Percentiles rank a stretch among this genome's conserved stretches.
phyloP scores from a whole-genome alignment of 2,329 filamentous ascomycete genomes.

The Curvularia spicifera region DNA sequence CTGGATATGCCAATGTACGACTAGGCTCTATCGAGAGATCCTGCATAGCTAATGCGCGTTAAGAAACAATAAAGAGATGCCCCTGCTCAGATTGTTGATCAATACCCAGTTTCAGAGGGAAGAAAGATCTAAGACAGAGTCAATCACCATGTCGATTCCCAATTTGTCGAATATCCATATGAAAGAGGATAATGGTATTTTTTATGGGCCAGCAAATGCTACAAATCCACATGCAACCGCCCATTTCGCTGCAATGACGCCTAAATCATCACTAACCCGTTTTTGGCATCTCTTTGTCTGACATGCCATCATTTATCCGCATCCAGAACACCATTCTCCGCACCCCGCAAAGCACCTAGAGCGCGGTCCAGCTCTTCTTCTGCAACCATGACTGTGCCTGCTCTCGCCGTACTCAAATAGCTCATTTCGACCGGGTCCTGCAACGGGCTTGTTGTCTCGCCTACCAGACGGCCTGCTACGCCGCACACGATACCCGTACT shows the following conservation, averaged over 20 bases:
- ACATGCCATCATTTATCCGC: slow-evolving; percentile 19
- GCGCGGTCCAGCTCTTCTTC: slow-evolving; percentile 76
- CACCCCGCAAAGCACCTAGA: slow-evolving; percentile 68
- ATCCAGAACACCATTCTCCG: slow-evolving; percentile 35
- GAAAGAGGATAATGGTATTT: not conserved
- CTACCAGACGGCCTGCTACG: slow-evolving; percentile 81
- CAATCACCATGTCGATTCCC: not conserved
- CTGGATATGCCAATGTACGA: too few relatives aligned
- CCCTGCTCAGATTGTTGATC: not conserved
- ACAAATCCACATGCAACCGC: not conserved
- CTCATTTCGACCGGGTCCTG: slow-evolving; percentile 72
- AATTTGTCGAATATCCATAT: not conserved
- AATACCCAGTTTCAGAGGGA: not conserved
- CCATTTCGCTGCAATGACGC: not conserved
- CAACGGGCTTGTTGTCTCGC: slow-evolving; percentile 62
- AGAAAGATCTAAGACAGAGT: not conserved
- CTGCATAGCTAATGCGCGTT: too few relatives aligned
- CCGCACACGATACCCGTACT: slow-evolving; percentile 95
- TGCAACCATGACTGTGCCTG: slow-evolving; percentile 86
- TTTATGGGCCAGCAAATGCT: not conserved
- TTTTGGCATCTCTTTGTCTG: not conserved
- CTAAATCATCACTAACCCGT: not conserved
- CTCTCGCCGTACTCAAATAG: slow-evolving; percentile 86
- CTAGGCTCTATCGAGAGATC: too few relatives aligned
- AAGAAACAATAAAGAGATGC: too few relatives aligned